A percentile compares a stretch with the other conserved stretches of the same genome.
Evolutionary conservation across 495 filamentous ascomycete genomes (phyloP).

Genomic region (Lindgomyces ingoldianus): DNA sequence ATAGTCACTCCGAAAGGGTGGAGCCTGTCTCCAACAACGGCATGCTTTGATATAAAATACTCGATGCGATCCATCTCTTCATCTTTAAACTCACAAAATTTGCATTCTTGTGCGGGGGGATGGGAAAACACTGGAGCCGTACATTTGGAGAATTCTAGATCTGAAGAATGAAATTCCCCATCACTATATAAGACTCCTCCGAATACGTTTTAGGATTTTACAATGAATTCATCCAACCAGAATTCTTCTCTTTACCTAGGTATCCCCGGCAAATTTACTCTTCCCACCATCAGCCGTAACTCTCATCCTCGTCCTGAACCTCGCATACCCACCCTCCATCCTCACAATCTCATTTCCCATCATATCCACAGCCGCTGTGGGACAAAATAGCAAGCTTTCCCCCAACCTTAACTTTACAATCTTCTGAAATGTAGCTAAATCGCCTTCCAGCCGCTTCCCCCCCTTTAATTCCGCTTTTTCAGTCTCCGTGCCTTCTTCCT

Average conservation of each 20-base stretch:
- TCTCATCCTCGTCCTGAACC: slow-evolving; percentile 55
- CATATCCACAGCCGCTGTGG: slow-evolving; percentile 57
- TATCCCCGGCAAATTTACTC: slow-evolving; percentile 46
- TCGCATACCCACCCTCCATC: slow-evolving; percentile 53
- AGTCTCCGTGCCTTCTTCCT: too few relatives aligned
- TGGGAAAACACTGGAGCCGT: too few relatives aligned
- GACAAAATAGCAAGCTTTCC: slow-evolving; percentile 67
- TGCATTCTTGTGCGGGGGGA: too few relatives aligned
- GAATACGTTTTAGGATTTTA: too few relatives aligned
- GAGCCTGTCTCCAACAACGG: too few relatives aligned
- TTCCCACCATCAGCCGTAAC: slow-evolving; percentile 59
- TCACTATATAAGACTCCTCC: too few relatives aligned
- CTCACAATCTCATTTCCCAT: slow-evolving; percentile 47
- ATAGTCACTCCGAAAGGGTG: too few relatives aligned
- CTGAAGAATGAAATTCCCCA: too few relatives aligned
- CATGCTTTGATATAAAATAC: too few relatives aligned
- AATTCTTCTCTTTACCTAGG: background rate
- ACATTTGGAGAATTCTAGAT: too few relatives aligned
- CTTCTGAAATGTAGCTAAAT: slow-evolving; percentile 51
- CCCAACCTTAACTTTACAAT: slow-evolving; percentile 64
- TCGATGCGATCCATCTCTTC: too few relatives aligned
- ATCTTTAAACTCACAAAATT: too few relatives aligned
- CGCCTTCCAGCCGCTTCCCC: slow-evolving; percentile 8
- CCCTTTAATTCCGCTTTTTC: background rate
- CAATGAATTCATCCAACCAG: background rate